Conservation (phyloP, 1,139 yeast species). For the Geotrichum phurueaensis region DNA sequence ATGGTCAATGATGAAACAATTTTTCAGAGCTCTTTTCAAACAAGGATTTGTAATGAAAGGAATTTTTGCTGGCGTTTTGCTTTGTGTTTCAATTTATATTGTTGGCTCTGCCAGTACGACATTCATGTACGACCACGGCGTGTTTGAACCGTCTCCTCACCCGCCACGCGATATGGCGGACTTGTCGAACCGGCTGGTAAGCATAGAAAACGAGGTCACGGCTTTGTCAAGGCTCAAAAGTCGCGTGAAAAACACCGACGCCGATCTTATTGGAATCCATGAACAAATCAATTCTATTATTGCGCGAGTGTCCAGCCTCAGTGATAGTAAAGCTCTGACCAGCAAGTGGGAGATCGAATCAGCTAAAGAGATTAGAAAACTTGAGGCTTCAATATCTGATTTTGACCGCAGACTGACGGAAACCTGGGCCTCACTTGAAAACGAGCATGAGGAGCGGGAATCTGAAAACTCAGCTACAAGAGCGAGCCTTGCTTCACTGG, state of each 20-base stretch:
- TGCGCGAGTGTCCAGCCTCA: not conserved
- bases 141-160: conserved; percentile 9
- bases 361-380: not conserved
- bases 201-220: conserved; percentile 13
- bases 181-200: conserved; percentile 8
- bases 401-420: conserved; percentile 4
- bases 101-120: not conserved
- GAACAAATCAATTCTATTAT: conserved; percentile 3
- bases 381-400: conserved; percentile 4
- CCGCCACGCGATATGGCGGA: conserved; percentile 14
- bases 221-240: conserved; percentile 8
- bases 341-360: conserved; percentile 4
- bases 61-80: conserved; percentile 1
- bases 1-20: not conserved
- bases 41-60: not conserved
- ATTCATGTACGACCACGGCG: not conserved
- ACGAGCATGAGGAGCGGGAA: conserved; percentile 5
- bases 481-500: not conserved
- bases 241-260: not conserved
- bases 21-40: not conserved
- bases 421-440: conserved; percentile 1
- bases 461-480: not conserved
- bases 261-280: not conserved
- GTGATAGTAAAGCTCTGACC: not conserved
- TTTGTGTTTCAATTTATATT: conserved; percentile 2